phyloP scores from a whole-genome alignment of 768 basidiomycete genomes.

The Russula sp. region DNA sequence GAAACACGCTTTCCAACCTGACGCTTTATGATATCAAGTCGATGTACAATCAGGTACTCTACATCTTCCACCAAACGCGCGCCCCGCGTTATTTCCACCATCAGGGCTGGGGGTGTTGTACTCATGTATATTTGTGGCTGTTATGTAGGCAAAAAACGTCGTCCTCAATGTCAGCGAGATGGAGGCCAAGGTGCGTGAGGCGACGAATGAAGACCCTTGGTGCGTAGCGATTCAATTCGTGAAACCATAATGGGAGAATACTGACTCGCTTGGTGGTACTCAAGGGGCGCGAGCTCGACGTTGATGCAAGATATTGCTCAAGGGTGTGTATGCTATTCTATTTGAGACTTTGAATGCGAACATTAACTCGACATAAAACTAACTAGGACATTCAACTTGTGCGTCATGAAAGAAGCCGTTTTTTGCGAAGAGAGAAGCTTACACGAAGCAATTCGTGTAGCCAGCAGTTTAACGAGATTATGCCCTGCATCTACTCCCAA shows the following conservation, averaged over 20 bases:
- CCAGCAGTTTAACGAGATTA: constrained; percentile 98
- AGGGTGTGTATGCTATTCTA: constrained; percentile 52
- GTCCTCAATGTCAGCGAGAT: constrained; percentile 95
- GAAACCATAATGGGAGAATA: not conserved
- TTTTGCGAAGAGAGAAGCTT: not conserved
- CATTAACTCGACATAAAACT: not conserved
- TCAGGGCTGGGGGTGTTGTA: not conserved
- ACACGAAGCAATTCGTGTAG: constrained; percentile 34
- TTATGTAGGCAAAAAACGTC: constrained; percentile 80
- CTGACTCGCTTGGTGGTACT: constrained; percentile 9
- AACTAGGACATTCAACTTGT: constrained; percentile 97
- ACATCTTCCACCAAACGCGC: not conserved
- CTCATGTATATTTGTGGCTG: not conserved
- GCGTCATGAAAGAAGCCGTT: constrained; percentile 28
- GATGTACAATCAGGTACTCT: constrained; percentile 88
- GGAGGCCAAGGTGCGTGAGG: constrained; percentile 94
- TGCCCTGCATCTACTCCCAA: constrained; percentile 91
- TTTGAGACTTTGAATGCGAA: constrained; percentile 21
- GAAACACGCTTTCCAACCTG: constrained; percentile 70
- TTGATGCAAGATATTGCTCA: constrained; percentile 98
- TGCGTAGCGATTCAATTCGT: constrained; percentile 35
- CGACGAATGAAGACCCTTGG: constrained; percentile 98
- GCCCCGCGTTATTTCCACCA: not conserved
- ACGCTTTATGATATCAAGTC: constrained; percentile 91
- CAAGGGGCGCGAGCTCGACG: constrained; percentile 94